A percentile compares a stretch with the other conserved stretches of the same genome.
Evolutionary conservation across 169 alveolate genomes (phyloP).

Genomic region (Perkinsus marinus): DNA sequence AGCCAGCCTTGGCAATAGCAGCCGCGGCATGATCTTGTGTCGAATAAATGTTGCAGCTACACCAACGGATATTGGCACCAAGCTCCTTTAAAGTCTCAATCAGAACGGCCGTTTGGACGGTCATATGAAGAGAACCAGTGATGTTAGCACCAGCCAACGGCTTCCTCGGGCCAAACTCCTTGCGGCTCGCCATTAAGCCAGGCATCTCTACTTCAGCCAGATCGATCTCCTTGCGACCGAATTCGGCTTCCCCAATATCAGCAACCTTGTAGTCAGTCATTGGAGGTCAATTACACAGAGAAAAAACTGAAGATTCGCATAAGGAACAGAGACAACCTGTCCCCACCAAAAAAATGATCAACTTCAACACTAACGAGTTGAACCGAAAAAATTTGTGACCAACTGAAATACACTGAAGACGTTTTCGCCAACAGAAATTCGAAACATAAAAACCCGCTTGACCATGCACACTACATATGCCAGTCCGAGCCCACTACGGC

Average conservation of each 20-base stretch:
- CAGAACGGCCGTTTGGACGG: slow-evolving; percentile 78
- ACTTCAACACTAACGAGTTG: neutral
- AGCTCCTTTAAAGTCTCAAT: slow-evolving; percentile 72
- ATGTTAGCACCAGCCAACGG: slow-evolving; percentile 85
- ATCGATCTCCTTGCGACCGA: slow-evolving; percentile 80
- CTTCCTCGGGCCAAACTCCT: slow-evolving; percentile 66
- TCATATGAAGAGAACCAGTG: slow-evolving; percentile 94
- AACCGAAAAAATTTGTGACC: neutral
- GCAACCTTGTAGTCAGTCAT: slow-evolving; percentile 40
- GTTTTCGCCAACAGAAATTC: neutral
- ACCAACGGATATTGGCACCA: slow-evolving; percentile 96
- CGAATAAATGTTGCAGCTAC: slow-evolving; percentile 90
- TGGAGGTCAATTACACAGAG: neutral
- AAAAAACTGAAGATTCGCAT: neutral
- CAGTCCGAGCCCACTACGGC: neutral
- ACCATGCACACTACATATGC: neutral
- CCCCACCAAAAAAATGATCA: neutral
- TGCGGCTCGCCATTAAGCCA: slow-evolving; percentile 80
- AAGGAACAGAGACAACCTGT: no score
- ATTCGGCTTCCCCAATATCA: slow-evolving; percentile 74
- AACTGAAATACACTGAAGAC: neutral
- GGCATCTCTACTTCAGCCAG: slow-evolving; percentile 92
- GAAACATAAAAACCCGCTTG: neutral
- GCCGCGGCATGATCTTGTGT: slow-evolving; percentile 98
- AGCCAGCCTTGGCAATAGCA: slow-evolving; percentile 62